phyloP scores from a whole-genome alignment of 2,329 filamentous ascomycete species.

The Verticillium nubilum region DNA sequence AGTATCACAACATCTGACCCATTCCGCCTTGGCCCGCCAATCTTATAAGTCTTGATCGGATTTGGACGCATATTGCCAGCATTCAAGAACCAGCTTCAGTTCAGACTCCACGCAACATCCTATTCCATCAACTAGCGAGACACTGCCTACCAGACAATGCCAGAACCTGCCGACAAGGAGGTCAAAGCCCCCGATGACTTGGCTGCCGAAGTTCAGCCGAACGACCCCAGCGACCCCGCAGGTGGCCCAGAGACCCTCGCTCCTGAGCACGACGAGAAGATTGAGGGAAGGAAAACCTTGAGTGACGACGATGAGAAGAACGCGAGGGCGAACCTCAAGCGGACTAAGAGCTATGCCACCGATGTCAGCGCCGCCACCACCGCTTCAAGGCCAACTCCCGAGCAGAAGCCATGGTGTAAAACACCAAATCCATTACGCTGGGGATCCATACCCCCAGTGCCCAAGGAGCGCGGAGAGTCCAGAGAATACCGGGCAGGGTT shows the following conservation, averaged over 20 bases:
- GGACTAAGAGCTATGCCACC: conserved; percentile 48
- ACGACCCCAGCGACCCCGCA: conserved; percentile 5
- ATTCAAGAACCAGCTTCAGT: background rate
- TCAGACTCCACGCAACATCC: background rate
- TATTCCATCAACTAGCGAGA: background rate
- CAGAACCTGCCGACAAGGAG: conserved; percentile 20
- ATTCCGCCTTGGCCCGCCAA: background rate
- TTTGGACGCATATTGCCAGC: background rate
- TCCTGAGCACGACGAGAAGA: conserved; percentile 6
- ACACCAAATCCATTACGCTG: conserved; percentile 57
- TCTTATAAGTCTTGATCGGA: background rate
- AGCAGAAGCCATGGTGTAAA: conserved; percentile 57
- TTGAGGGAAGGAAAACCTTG: background rate
- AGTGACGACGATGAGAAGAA: background rate
- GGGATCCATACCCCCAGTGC: conserved; percentile 50
- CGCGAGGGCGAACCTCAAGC: conserved; percentile 21
- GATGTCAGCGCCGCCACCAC: conserved; percentile 43
- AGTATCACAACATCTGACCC: background rate
- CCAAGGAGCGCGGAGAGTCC: conserved; percentile 47
- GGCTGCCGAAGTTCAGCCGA: conserved; percentile 21
- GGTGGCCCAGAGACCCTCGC: conserved; percentile 2
- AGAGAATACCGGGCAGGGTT: conserved; percentile 69
- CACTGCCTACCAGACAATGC: conserved; percentile 14
- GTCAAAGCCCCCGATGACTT: conserved; percentile 21
- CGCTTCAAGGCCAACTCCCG: conserved; percentile 22